Evolutionary conservation across 2,329 filamentous ascomycete genomes (phyloP), one percentile per base, ranked within the genome.

Genomic region (Aspergillus tubingensis): DNA sequence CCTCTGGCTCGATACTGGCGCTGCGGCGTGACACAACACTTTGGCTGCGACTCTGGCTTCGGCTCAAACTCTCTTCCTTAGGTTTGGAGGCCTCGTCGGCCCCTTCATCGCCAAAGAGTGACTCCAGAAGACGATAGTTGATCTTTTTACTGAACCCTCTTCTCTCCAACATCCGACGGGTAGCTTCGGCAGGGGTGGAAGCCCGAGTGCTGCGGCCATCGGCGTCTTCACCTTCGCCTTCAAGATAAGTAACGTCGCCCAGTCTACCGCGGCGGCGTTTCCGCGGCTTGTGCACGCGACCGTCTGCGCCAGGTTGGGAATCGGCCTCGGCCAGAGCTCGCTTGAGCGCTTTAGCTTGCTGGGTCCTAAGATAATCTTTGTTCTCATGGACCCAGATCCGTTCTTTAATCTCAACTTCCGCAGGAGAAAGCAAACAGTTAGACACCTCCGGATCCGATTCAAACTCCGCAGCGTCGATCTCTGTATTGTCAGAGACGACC

Each of bases 331-430:
- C 81, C 17, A 87, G 75, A 38, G 92, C 91, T 61, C 88, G 85
- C 41, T 90, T 86, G 59, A 96, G 89, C 6, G 90, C 83, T 75
- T 95, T 96, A 62, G 91, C 87, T 71, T 97, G 92, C 72, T 96
- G 90, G 52, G 88, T 85, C 8, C 94, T 90, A 41, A 99, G 82
- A 85, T 93, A 99, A 67, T 96, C 92, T 73, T 95, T 92, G 76
- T 99, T 98, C 72, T 93, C 88, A 61, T 94, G 93, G 47, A 96
- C 88, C 95, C 95, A 99, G 55, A 98, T 91, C 61, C 88, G 87
- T 75, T 97, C 93, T 75, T 97, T 98, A 71, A 92, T 86, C 36
- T 85, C 85, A 2, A 88, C 86, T 77, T 98, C 93, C 3, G 86
- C 85, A 1, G 88, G 85, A 0, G 84, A 85, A 5, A 98, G 82